Evolutionary conservation across 768 basidiomycete genomes (phyloP), one percentile per base, ranked within the genome.

Genomic region (Phlegmacium glaucopus): DNA sequence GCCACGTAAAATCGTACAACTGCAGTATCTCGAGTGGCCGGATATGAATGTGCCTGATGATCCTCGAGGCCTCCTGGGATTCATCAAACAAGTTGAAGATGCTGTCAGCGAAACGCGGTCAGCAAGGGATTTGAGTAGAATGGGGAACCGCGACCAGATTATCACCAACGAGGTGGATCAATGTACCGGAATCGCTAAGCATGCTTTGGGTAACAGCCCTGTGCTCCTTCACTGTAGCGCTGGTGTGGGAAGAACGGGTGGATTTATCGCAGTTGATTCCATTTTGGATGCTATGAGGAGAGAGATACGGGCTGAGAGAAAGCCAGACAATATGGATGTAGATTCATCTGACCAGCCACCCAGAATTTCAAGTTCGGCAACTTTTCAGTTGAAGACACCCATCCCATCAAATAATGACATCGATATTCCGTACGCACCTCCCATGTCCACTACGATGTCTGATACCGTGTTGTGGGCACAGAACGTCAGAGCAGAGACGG

Each of bases 1-100:
- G 2, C 72, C 84, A 2, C 74, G 91, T n/a, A 76, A 67, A 48
- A 75, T 98, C 12, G 76, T 85, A 0, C 95, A 98, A 59, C 69
- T 97, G 43, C 95, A 98, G 63, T 97, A 93, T 60, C 76, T 94
- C 32, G 86, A 87, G 32, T 98, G 95, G 95, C 92, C 94, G 2
- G 95, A 98, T 59, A 87, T 97, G 72, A 94, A 94, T 61, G 92
- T 98, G 10, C 95, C 95, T 0, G 82, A 86, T 10, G 83, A 91
- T 48, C 84, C 94, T 0, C 70, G 78, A 6, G 86, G 84, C 6
- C 71, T 97, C 15, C 67, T 96, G 35, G 71, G 76, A 11, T 76
- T 98, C 17, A 78, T 96, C 44, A 76, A 73, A 49, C 82, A 84
- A 51, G 85, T 92, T n/a, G 83, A 74, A 13, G 61, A 64, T 41